Percentiles rank a stretch among this genome's conserved stretches.
Evolutionary conservation across 2,329 filamentous ascomycete species (phyloP).

Genomic region (Chlorencoelia australis): DNA sequence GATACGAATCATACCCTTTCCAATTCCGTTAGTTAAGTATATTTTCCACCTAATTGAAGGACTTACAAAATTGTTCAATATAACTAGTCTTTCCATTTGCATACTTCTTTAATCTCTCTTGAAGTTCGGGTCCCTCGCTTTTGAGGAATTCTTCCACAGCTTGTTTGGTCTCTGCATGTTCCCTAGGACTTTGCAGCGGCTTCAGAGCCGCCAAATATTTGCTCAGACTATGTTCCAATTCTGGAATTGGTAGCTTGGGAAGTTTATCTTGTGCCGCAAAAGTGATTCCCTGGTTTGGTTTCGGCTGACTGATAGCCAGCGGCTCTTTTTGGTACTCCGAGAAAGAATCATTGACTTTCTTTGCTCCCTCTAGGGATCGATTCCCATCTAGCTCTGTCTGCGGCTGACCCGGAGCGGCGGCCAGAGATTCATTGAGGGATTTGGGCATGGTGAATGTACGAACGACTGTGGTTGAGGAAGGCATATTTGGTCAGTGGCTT

Average conservation of each 20-base stretch:
- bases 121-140: slow-evolving; percentile 70
- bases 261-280: slow-evolving; percentile 83
- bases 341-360: slow-evolving; percentile 40
- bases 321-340: slow-evolving; percentile 37
- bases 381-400: slow-evolving; percentile 14
- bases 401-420: slow-evolving; percentile 28
- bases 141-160: slow-evolving; percentile 77
- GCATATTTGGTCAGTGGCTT: slow-evolving; percentile 44
- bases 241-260: slow-evolving; percentile 86
- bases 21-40: slow-evolving; percentile 1
- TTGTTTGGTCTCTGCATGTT: slow-evolving; percentile 71
- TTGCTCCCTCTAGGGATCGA: slow-evolving; percentile 40
- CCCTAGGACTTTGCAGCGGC: slow-evolving; percentile 70
- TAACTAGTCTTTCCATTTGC: slow-evolving; percentile 87
- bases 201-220: slow-evolving; percentile 72
- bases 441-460: slow-evolving; percentile 63
- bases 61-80: slow-evolving; percentile 96
- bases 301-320: slow-evolving; percentile 35
- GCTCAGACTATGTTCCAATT: slow-evolving; percentile 66
- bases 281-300: slow-evolving; percentile 59
- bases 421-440: slow-evolving; percentile 62
- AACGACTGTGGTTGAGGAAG: slow-evolving; percentile 52
- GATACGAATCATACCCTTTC: slow-evolving; percentile 95
- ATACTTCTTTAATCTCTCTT: slow-evolving; percentile 85
- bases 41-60: not conserved